phyloP scores from a whole-genome alignment of 352 stramenopile genomes.

The Globisporangium nagaii region DNA sequence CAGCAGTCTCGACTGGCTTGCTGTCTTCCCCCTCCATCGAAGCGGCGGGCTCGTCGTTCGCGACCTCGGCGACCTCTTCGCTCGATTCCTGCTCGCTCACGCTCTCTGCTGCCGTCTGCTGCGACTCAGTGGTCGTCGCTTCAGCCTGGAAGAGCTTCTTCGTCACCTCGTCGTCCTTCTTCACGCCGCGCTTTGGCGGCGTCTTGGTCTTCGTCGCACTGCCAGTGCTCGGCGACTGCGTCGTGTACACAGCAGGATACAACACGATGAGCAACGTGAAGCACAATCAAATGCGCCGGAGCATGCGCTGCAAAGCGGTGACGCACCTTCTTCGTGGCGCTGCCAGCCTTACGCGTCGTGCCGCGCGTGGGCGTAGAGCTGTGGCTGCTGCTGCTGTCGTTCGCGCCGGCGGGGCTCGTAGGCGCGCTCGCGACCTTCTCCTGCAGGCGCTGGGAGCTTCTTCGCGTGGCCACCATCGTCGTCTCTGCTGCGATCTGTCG shows the following conservation, averaged over 20 bases:
- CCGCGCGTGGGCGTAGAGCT: conserved; percentile 8
- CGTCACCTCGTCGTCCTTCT: conserved; percentile 2
- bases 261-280: neutral
- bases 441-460: conserved; percentile 56
- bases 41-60: neutral
- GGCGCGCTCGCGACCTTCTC: conserved; percentile 22
- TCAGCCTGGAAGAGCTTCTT: conserved; percentile 6
- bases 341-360: conserved; percentile 1
- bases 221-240: conserved; percentile 8
- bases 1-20: neutral
- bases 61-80: neutral
- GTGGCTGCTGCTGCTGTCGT: no score
- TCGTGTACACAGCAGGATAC: neutral
- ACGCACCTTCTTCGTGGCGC: conserved; percentile 14
- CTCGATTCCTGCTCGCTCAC: neutral
- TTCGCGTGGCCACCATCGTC: conserved; percentile 59
- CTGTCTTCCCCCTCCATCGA: neutral
- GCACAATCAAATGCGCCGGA: no score
- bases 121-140: neutral
- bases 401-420: neutral
- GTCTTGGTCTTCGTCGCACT: conserved; percentile 10
- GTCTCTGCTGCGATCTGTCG: neutral
- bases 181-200: conserved; percentile 4
- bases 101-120: neutral
- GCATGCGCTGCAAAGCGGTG: no score